Evolutionary conservation across 768 basidiomycete species (phyloP), one percentile per base, ranked within the genome.

Genomic region (Paxillus ammoniavirescens): DNA sequence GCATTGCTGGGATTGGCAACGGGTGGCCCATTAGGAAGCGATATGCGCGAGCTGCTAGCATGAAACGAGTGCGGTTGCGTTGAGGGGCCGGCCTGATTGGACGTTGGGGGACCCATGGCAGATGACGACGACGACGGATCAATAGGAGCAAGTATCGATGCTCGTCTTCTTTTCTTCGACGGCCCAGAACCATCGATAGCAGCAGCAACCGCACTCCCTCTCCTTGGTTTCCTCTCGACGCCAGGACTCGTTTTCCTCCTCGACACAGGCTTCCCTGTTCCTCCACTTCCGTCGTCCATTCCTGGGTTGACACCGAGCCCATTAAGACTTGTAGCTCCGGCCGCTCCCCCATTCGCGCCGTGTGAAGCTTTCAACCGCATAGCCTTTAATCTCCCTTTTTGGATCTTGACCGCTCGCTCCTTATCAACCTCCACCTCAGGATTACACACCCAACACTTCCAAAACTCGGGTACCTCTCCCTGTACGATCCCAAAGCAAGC

Each of bases 391-490:
- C 77, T 68, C 57, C 69, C 73, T 48, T 69, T 69, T 69, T 82
- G 77, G 50, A 75, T 57, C 59, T 70, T 75, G 47, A 73, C 73
- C 18, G 82, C 82, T 42, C 74, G 63, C 36, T 81, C 77, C 48
- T 69, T 71, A 59, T 83, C 77, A 17, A 81, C 78, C 12, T 70
- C 61, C n/a, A 66, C 23, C 13, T 61, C 42, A 5, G 84, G 79
- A 52, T 76, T 70, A 62, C 90, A 91, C 5, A 75, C 63, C 79
- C 89, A 89, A 69, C 93, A 97, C 21, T 72, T 70, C 77, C 89
- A 93, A 52, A 85, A 81, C 44, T 93, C 90, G 1, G 89, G 87
- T 0, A 89, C 85, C 42, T 71, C 60, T 7, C 67, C 79, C 49
- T 78, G 71, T 12, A 75, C 71, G 56, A 89, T 84, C 44, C 75